Evolutionary conservation across 345 rosid genomes (phyloP), one percentile per base, ranked within the genome.

Genomic region (Populus euphratica): DNA sequence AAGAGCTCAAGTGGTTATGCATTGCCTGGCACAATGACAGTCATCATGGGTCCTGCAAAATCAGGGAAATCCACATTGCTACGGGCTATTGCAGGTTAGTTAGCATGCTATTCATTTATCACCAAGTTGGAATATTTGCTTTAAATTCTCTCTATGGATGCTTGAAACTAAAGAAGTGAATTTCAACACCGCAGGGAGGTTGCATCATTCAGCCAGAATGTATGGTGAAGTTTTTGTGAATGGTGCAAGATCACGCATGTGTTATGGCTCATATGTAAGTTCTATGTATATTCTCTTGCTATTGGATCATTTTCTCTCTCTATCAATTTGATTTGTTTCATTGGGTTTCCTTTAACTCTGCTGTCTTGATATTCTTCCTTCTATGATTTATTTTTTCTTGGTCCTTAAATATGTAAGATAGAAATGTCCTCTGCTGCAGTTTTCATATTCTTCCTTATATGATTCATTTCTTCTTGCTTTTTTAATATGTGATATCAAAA

Each of bases 21-120:
- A 2, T 86, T 92, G 81, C 99, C 97, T 3, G 98, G 99, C 75
- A 92, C 98, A 44, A 92, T 96, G 92, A 94, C 99, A 1, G 99
- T 96, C 1, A 94, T 96, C 75, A 94, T 96, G 99, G 99, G 99
- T 75, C 99, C 99, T 83, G 97, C 95, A 25, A 92, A 92, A 76
- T 96, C 97, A 2, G 99, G 99, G 80, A 96, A 96, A 85, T 96
- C 99, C 68, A 94, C 98, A 0, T 78, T 96, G 21, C 79, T 96
- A 63, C 91, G 93, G 81, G 99, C 97, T 44, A 89, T 96, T 88
- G 92, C 98, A 87, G 99, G 99, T 96, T 73, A 35, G 49, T 25
- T 63, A 68, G 66, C 39, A 54, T 77, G 54, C 12, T 73, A 29
- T 47, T 80, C 29, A 25, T 50, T 72, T 72, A n/a, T 71, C 61